These are phyloP conservation scores for Chrysosporium queenslandicum DNA, from an alignment of 2,329 filamentous ascomycete species.

Conservation along the genomic window DNA sequence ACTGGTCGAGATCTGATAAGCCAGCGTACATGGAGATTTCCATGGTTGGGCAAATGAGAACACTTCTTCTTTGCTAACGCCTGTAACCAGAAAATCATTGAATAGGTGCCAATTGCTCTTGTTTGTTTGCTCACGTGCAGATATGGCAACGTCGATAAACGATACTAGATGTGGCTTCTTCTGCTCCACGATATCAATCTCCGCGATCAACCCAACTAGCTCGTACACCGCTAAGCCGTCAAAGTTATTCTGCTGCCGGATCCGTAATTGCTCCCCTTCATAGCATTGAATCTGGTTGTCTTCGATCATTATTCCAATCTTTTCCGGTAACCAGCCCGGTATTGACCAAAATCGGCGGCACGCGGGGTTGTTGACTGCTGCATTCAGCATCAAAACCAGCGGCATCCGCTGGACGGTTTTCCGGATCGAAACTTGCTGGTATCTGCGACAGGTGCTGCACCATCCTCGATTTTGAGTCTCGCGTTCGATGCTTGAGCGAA, in stretches of 20 bases:
- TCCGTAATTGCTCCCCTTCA: conserved; percentile 77
- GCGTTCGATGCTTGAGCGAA: conserved; percentile 86
- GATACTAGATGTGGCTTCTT: conserved; percentile 87
- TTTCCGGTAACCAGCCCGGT: conserved; percentile 82
- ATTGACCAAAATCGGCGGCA: conserved; percentile 70
- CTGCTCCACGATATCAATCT: conserved; percentile 75
- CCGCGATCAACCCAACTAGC: conserved; percentile 76
- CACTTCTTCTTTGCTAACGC: conserved; percentile 70
- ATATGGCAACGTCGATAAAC: conserved; percentile 65
- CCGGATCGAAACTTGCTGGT: conserved; percentile 75
- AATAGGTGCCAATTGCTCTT: conserved; percentile 85
- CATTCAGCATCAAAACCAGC: conserved; percentile 76
- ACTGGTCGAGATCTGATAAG: conserved; percentile 71
- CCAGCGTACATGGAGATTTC: conserved; percentile 83
- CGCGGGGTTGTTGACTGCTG: conserved; percentile 60
- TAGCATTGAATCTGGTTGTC: conserved; percentile 91
- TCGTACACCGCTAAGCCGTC: conserved; percentile 84
- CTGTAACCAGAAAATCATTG: conserved; percentile 88
- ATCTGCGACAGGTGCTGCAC: conserved; percentile 83
- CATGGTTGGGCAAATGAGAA: conserved; percentile 80
- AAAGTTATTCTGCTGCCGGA: conserved; percentile 67
- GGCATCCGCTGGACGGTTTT: conserved; percentile 78
- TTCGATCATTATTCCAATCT: conserved; percentile 85
- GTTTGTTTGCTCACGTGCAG: conserved; percentile 37
- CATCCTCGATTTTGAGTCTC: conserved; percentile 84